phyloP scores from a whole-genome alignment of 805 yeast species.

The Maudiozyma barnettii region DNA sequence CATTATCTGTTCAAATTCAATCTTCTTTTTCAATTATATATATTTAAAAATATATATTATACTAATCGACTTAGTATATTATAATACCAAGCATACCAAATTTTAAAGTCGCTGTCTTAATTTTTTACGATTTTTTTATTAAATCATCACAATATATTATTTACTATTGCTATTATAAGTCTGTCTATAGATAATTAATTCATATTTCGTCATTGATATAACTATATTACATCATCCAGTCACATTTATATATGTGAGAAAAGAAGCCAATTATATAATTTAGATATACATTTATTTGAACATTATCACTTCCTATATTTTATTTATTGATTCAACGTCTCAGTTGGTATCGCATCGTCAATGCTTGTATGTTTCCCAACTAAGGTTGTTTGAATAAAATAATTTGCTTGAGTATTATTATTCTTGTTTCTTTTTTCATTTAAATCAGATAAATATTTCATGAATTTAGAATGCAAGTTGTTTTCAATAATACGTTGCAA shows the following conservation, averaged over 20 bases:
- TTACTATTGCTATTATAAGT: too few species aligned
- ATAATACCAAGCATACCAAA: too few species aligned
- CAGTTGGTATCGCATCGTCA: background rate
- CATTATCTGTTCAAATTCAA: too few species aligned
- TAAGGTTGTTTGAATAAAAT: constrained; percentile 6
- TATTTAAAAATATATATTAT: background rate
- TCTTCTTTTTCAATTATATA: background rate
- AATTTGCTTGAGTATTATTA: background rate
- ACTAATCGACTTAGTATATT: too few species aligned
- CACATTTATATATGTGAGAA: too few species aligned
- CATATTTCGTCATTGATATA: too few species aligned
- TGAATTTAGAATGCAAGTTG: constrained; percentile 13
- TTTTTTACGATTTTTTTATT: background rate
- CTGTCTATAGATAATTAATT: too few species aligned
- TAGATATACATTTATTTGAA: too few species aligned
- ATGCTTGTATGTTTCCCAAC: constrained; percentile 2
- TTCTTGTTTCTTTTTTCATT: background rate
- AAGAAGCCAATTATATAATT: too few species aligned
- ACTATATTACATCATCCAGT: too few species aligned
- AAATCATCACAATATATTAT: too few species aligned
- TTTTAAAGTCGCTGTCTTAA: background rate
- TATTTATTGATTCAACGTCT: background rate
- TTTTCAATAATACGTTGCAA: constrained; percentile 17
- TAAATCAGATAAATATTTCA: constrained; percentile 5
- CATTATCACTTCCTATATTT: background rate